Evolutionary conservation across 176 grass and related monocot genomes (phyloP).

Genomic region (Calamus simplicifolius): DNA sequence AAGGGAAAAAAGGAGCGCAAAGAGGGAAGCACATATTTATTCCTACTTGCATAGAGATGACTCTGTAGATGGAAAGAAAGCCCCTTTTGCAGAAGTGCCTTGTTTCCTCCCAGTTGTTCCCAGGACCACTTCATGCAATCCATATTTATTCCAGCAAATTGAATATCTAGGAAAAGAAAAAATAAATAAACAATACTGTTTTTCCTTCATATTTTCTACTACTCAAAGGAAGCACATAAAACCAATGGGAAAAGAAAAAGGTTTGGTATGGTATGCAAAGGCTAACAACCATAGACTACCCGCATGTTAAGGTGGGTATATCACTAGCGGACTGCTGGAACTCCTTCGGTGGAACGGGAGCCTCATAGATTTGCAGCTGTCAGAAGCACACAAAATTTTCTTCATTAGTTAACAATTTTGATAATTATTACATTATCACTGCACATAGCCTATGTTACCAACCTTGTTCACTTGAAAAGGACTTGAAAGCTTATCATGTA

Average conservation of each 20-base stretch:
- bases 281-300: constrained; percentile 54
- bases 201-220: neutral
- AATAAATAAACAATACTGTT: neutral
- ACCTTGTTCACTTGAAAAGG: constrained; percentile 40
- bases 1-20: constrained; percentile 6
- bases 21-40: neutral
- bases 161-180: constrained; percentile 52
- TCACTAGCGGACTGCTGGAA: constrained; percentile 48
- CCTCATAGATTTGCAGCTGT: constrained; percentile 62
- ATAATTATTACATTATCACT: neutral
- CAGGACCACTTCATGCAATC: constrained; percentile 74
- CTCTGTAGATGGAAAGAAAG: constrained; percentile 48
- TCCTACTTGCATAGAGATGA: constrained; percentile 90
- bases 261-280: neutral
- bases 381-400: neutral
- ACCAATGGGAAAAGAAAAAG: neutral
- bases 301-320: constrained; percentile 69
- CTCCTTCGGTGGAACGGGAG: constrained; percentile 44
- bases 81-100: constrained; percentile 67
- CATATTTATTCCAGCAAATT: constrained; percentile 77
- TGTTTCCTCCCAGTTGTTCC: constrained; percentile 93
- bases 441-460: constrained; percentile 15
- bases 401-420: constrained; percentile 7
- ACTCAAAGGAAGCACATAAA: neutral
- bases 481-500: constrained; percentile 8